Percentiles rank a stretch among this genome's conserved stretches.
phyloP scores from a whole-genome alignment of 306 rosid genomes.

The Hylodesmum podocarpum region DNA sequence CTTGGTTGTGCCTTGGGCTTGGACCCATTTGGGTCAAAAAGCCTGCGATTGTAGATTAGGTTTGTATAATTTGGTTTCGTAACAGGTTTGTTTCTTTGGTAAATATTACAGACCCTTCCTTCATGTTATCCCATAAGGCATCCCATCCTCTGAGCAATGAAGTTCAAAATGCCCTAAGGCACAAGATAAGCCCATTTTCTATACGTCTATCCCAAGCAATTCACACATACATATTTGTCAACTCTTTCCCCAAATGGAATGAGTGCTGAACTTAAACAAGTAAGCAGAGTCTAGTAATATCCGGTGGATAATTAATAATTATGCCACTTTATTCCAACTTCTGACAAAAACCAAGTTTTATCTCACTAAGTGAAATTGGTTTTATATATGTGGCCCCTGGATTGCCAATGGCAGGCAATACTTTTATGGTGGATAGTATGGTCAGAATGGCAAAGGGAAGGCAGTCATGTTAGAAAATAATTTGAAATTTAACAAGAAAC shows the following conservation, averaged over 20 bases:
- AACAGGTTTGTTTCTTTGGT: not conserved
- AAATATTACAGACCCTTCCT: not conserved
- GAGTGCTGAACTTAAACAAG: not conserved
- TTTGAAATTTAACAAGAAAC: not conserved
- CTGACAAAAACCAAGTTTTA: not conserved
- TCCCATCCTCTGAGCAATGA: not conserved
- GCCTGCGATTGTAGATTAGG: too few relatives aligned
- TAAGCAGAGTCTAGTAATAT: not conserved
- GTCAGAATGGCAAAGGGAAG: not conserved
- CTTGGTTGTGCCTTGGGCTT: too few relatives aligned
- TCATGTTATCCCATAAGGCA: not conserved
- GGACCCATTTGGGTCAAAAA: too few relatives aligned
- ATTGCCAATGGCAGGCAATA: not conserved
- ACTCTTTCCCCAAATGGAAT: not conserved
- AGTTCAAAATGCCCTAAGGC: not conserved
- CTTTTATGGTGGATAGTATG: not conserved
- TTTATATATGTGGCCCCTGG: not conserved
- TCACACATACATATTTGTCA: not conserved
- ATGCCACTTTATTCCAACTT: not conserved
- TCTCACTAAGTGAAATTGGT: not conserved
- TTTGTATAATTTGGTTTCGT: not conserved
- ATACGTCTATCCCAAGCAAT: not conserved
- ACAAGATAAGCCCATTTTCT: not conserved
- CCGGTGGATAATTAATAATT: not conserved
- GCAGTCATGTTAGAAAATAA: not conserved